These are phyloP conservation scores for Pseudogymnoascus sp. DNA, from an alignment of 2,329 filamentous ascomycete genomes.

Conservation along the genomic window DNA sequence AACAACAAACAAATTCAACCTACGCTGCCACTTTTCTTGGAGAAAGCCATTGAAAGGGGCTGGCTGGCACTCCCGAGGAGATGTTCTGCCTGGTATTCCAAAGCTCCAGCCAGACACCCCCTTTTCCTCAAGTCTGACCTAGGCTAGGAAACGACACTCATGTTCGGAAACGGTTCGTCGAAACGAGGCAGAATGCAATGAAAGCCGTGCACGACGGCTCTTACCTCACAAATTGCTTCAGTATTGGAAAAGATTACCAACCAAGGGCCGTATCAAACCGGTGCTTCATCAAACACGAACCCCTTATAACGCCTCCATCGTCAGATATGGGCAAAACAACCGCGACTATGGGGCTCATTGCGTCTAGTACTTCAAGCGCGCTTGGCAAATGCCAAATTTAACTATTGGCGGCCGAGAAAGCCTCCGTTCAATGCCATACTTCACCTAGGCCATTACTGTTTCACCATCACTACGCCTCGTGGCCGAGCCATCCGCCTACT, in stretches of 20 bases:
- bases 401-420: not conserved
- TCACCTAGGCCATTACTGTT: not conserved
- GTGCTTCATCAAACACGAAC: not conserved
- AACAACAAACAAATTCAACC: not conserved
- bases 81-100: not conserved
- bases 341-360: not conserved
- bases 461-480: not conserved
- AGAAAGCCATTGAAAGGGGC: not conserved
- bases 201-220: not conserved
- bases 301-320: not conserved
- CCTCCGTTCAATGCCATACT: not conserved
- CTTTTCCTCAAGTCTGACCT: not conserved
- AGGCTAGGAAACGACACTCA: not conserved
- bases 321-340: constrained; percentile 4
- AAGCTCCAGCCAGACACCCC: not conserved
- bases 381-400: constrained; percentile 2
- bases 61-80: not conserved
- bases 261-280: not conserved
- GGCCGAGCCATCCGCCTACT: not conserved
- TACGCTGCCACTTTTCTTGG: not conserved
- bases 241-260: not conserved
- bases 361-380: not conserved
- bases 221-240: not conserved
- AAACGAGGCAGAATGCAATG: not conserved
- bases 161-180: not conserved